Percentiles rank a stretch among this genome's conserved stretches.
Conservation (phyloP, 495 filamentous ascomycete genomes). For the Platismatia glauca region DNA sequence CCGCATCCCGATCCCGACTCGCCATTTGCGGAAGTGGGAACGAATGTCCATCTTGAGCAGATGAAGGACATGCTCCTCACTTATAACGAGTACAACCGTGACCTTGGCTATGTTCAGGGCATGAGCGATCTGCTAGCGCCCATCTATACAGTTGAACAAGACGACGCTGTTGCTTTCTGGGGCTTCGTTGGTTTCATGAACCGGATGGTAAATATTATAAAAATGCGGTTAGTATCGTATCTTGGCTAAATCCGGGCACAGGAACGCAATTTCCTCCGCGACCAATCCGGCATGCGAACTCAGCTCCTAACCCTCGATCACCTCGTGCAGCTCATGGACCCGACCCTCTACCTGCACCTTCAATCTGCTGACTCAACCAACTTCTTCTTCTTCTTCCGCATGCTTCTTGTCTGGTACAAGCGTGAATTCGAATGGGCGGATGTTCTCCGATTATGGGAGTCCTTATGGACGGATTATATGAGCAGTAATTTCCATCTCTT, state of each 20-base stretch:
- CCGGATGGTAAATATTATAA: constrained; percentile 80
- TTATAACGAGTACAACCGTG: constrained; percentile 93
- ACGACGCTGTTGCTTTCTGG: constrained; percentile 96
- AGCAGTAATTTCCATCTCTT: constrained; percentile 89
- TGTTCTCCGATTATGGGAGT: constrained; percentile 83
- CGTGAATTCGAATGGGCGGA: constrained; percentile 88
- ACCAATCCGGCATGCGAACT: constrained; percentile 88
- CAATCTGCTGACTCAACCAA: constrained; percentile 88
- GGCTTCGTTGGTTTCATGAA: constrained; percentile 94
- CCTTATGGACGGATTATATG: constrained; percentile 86
- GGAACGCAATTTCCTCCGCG: constrained; percentile 93
- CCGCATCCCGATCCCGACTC: constrained; percentile 98
- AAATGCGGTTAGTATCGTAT: too few species aligned
- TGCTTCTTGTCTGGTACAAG: constrained; percentile 98
- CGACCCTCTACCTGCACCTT: constrained; percentile 83
- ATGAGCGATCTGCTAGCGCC: constrained; percentile 97
- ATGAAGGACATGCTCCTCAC: constrained; percentile 99
- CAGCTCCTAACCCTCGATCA: constrained; percentile 89
- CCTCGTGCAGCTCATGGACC: constrained; percentile 92
- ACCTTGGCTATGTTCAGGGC: constrained; percentile 92
- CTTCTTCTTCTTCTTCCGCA: constrained; percentile 99
- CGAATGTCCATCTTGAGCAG: constrained; percentile 95
- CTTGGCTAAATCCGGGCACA: too few species aligned
- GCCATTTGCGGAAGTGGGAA: constrained; percentile 81
- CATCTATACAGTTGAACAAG: constrained; percentile 93